Base-by-base conservation (phyloP, 306 rosid species). In the Casuarina cunninghamiana region DNA sequence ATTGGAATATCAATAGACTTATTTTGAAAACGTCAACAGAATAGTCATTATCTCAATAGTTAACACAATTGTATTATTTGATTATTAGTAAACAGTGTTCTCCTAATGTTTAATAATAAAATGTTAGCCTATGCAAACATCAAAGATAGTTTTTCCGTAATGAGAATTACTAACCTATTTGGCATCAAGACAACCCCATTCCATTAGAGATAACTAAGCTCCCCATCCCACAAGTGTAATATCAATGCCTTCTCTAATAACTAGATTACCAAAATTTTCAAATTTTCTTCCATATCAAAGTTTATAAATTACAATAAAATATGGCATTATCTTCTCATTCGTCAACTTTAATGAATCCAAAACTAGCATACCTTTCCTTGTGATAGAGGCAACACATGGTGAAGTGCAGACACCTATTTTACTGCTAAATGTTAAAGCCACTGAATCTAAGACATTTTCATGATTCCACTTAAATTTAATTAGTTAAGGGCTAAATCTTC, bases 211-310 rank as follows among this genome's bases (percentile, higher is more conserved):
- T 84, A 95, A 86, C 66, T 95, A 97, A 62, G 98, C 97, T 77
- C 99, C 99, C 99, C 99, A 95, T 66, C 99, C 99, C 74, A 95
- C 93, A 69, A 95, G 97, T 70, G 99, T 95, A 73, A 95, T 90
- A 81, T 95, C 99, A 42, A 58, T 78, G 58, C 99, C 99, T 76
- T 86, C 87, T 67, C 88, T 90, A 81, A 93, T 77, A 66, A 95
- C 91, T 97, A 92, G 87, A 69, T 79, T 46, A 62, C 32, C 45
- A 32, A 10, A 53, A 78, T 49, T 73, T 80, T 75, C 77, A 54
- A 26, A 70, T 21, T 81, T 77, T 46, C 45, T 46, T 74, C 12
- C 73, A 75, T 62, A 37, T 55, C 38, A 61, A 19, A 45, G 60
- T 76, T 74, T 32, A 45, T 10, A 67, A 53, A 72, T 16, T 43